Evolutionary conservation across 2,329 filamentous ascomycete species (phyloP), one percentile per base, ranked within the genome.

Genomic region (Beauveria brongniartii): DNA sequence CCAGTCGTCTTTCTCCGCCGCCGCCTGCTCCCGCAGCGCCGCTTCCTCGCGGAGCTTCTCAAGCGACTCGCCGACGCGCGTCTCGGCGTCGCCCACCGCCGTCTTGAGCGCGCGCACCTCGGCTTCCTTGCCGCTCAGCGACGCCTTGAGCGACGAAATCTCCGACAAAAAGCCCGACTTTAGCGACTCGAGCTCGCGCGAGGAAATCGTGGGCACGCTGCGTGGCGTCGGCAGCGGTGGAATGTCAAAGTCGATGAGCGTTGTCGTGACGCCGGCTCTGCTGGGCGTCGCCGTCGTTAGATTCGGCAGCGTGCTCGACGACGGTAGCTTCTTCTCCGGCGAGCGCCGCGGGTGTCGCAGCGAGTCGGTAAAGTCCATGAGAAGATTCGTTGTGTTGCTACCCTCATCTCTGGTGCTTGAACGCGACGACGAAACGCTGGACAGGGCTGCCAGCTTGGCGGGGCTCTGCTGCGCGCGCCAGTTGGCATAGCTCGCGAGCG

Each of bases 171-270:
- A 95, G 26, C 83, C 84, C 0, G 92, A 97, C 73, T 97, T 97
- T 63, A 97, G 80, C 16, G 89, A 90, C 71, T 99, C 94, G 2
- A 97, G 80, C 75, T 99, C 94, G 40, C 94, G 86, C 1, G 94
- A 90, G 2, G 92, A 96, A 66, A 97, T 89, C 9, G 88, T 91
- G 0, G 94, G 94, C 43, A 97, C 84, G 60, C 91, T 96, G 64
- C 93, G 87, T 16, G 94, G 94, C 0, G 94, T 97, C 2, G 93
- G 92, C 66, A 92, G 86, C 0, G 93, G 91, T n/a, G 92, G 92
- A 10, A 97, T 89, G 68, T 97, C 94, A 69, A 87, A 80, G 65
- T 83, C 81, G n/a, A 86, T 83, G 48, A 94, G 82, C 68, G 88
- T 90, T 40, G 85, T 80, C 66, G 90, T 85, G 51, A 73, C 24